These are phyloP conservation scores for Carnegiea gigantea DNA, from an alignment of 179 eudicot species.

Conservation along the genomic window DNA sequence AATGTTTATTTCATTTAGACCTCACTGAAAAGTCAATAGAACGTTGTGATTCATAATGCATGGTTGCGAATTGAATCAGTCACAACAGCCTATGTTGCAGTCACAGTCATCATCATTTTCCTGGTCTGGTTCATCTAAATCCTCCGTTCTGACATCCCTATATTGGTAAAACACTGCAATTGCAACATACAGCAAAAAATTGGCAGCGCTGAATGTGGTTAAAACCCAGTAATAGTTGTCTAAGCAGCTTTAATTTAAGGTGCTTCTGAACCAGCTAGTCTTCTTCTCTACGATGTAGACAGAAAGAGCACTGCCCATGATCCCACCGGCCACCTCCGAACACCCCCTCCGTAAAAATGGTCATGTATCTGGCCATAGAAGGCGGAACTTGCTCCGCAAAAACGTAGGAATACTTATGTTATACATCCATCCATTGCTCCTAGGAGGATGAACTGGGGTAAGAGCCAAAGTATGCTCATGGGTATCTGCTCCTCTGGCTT, in stretches of 20 bases:
- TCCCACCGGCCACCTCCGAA: slow-evolving; percentile 51
- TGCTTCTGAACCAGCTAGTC: slow-evolving; percentile 52
- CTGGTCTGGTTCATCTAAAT: slow-evolving; percentile 20
- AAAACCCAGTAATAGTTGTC: slow-evolving; percentile 65
- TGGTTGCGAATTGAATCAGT: neutral
- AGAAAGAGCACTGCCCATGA: slow-evolving; percentile 42
- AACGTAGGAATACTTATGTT: slow-evolving; percentile 29
- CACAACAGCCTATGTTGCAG: neutral
- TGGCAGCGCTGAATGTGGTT: slow-evolving; percentile 43
- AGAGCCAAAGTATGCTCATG: slow-evolving; percentile 54
- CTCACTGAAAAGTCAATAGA: too few relatives aligned
- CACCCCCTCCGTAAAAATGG: slow-evolving; percentile 11
- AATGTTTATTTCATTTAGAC: too few relatives aligned
- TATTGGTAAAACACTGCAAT: slow-evolving; percentile 34
- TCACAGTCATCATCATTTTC: slow-evolving; percentile 17
- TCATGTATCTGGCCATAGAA: slow-evolving; percentile 28
- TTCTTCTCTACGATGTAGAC: slow-evolving; percentile 46
- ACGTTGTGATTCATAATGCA: neutral
- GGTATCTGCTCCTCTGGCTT: slow-evolving; percentile 47
- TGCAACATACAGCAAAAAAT: slow-evolving; percentile 35
- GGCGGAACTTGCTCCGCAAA: slow-evolving; percentile 34
- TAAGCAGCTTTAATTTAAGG: slow-evolving; percentile 49
- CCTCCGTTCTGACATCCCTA: slow-evolving; percentile 25
- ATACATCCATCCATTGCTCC: slow-evolving; percentile 41
- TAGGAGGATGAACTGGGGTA: slow-evolving; percentile 53